A percentile compares a stretch with the other conserved stretches of the same genome.
Evolutionary conservation across 257 asterid genomes (phyloP).

Genomic region (Paraleonurus japonicus): DNA sequence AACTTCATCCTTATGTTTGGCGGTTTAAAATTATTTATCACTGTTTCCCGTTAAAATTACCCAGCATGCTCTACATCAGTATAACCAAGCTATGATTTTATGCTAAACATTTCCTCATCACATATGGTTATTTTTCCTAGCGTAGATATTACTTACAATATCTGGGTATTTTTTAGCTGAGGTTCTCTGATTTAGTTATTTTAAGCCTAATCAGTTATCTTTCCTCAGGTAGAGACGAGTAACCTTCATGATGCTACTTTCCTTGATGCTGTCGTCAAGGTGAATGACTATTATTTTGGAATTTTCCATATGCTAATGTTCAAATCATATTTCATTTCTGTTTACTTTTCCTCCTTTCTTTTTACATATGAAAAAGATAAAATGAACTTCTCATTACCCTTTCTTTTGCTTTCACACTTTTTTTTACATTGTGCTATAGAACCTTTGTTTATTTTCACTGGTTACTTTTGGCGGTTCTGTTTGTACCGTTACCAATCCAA

Average conservation of each 20-base stretch:
- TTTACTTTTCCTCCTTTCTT: background rate
- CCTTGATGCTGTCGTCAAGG: slow-evolving; percentile 95
- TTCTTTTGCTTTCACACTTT: slow-evolving; percentile 13
- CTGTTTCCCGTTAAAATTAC: slow-evolving; percentile 2
- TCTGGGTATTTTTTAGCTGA: slow-evolving; percentile 1
- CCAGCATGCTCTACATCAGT: background rate
- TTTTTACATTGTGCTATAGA: slow-evolving; percentile 9
- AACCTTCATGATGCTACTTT: slow-evolving; percentile 70
- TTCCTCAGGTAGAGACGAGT: slow-evolving; percentile 62
- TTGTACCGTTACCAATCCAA: background rate
- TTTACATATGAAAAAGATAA: background rate
- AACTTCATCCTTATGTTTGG: slow-evolving; percentile 13
- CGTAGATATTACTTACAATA: slow-evolving; percentile 6
- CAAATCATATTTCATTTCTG: background rate
- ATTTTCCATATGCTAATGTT: slow-evolving; percentile 9
- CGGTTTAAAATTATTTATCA: background rate
- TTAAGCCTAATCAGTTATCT: slow-evolving; percentile 12
- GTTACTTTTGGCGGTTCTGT: background rate
- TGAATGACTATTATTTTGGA: slow-evolving; percentile 19
- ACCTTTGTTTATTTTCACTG: slow-evolving; percentile 8
- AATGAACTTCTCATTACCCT: background rate
- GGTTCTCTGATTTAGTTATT: slow-evolving; percentile 18
- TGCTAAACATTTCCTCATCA: background rate
- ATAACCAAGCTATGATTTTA: slow-evolving; percentile 15
- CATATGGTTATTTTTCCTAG: background rate